Base-by-base conservation (phyloP, 2,329 filamentous ascomycete species). In the Penicillium occitanis region DNA sequence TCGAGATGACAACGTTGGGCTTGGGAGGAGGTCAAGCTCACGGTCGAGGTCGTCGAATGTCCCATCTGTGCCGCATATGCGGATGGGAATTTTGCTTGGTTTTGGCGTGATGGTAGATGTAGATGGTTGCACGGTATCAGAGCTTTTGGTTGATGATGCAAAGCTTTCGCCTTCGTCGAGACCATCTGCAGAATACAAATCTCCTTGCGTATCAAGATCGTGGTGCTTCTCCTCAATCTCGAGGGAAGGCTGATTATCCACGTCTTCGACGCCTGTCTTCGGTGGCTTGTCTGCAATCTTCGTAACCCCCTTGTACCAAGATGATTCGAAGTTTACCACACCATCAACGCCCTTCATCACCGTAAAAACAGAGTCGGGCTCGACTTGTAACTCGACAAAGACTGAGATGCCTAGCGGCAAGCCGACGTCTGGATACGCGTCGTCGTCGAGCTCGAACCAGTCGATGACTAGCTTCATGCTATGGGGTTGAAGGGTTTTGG, bases 1-100 rank as follows among this genome's bases (percentile, higher is more conserved):
- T 40, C 69, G 69, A 1, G 70, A 72, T 10, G 71, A 71, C 17
- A 68, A 62, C 1, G 66, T 67, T 42, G 70, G 71, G 42, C 70
- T 72, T 28, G 69, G 68, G 22, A 67, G 68, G 8, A 64, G 33
- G 17, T 69, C 50, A 22, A 67, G 44, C 19, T 37, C 30, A 5
- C 25, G n/a, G 13, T 53, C 48, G 11, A 13, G 14, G n/a, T 44
- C 50, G 35, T 57, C 44, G 28, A 55, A 44, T 22, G 48, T 2
- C 11, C 48, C 50, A n/a, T 66, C 58, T 44, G 25, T n/a, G 10
- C 48, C 50, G 22, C 37, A 40, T 42, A 11, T 60, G 53, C 61
- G 59, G 30, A 59, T 5, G 14, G 60, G 60, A 14, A 62, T 60
- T 22, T 63, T 53, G 50, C 65, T 60, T 17, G 30, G 35, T 30